phyloP scores from a whole-genome alignment of 495 filamentous ascomycete genomes.

The Aspergillus egyptiacus region DNA sequence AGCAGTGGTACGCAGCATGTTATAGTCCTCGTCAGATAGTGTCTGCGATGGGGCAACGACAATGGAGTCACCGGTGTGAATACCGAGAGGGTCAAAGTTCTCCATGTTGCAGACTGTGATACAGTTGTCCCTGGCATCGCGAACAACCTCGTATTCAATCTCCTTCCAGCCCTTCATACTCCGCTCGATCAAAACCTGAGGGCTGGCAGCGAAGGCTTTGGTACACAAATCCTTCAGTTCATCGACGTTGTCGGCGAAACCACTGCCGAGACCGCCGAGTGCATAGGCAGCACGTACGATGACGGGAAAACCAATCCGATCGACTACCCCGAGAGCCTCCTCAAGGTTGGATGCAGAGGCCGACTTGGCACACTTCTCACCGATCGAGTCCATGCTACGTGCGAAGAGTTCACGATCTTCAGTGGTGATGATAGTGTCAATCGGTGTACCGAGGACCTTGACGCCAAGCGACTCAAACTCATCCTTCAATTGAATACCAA shows the following conservation, averaged over 20 bases:
- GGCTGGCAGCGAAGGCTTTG: conserved; percentile 89
- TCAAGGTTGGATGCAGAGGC: conserved; percentile 82
- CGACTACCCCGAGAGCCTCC: conserved; percentile 76
- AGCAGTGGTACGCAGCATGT: conserved; percentile 97
- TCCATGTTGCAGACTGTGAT: conserved; percentile 99
- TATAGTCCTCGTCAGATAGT: conserved; percentile 95
- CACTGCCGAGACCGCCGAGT: conserved; percentile 89
- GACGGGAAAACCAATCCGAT: conserved; percentile 89
- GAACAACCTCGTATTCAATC: conserved; percentile 97
- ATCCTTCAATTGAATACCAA: conserved; percentile 93
- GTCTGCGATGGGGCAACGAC: conserved; percentile 97
- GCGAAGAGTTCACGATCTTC: conserved; percentile 97
- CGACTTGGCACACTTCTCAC: conserved; percentile 96
- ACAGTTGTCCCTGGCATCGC: conserved; percentile 94
- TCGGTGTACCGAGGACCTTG: conserved; percentile 89
- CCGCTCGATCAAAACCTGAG: conserved; percentile 91
- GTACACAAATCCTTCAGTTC: conserved; percentile 87
- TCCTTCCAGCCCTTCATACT: conserved; percentile 99
- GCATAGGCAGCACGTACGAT: conserved; percentile 97
- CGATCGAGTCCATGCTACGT: conserved; percentile 95
- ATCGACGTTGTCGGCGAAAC: conserved; percentile 87
- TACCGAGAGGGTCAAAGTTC: conserved; percentile 97
- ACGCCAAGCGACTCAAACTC: conserved; percentile 89
- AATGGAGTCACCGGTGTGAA: conserved; percentile 97
- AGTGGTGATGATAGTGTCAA: conserved; percentile 96